phyloP scores from a whole-genome alignment of 495 filamentous ascomycete species.

The Neohortaea acidophila region DNA sequence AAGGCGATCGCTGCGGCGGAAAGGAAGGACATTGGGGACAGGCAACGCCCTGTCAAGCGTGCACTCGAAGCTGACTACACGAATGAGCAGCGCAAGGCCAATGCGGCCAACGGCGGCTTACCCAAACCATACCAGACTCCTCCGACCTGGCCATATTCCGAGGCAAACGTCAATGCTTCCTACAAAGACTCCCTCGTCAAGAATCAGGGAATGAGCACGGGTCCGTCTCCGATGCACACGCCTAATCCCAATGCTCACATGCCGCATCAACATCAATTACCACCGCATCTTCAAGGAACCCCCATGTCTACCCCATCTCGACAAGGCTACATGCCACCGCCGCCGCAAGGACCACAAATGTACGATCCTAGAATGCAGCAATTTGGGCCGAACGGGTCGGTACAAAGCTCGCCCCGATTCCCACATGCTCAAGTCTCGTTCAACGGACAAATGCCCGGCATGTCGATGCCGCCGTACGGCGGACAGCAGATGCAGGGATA shows the following conservation, averaged over 20 bases:
- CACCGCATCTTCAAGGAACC: constrained; percentile 31
- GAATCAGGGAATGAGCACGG: constrained; percentile 33
- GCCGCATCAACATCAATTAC: constrained; percentile 65
- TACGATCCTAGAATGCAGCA: constrained; percentile 49
- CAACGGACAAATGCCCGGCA: constrained; percentile 49
- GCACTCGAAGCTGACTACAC: constrained; percentile 40
- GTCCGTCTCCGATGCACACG: constrained; percentile 54
- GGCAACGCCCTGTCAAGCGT: constrained; percentile 62
- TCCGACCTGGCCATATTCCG: constrained; percentile 58
- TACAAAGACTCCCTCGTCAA: constrained; percentile 67
- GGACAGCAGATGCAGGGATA: constrained; percentile 58
- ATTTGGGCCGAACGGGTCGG: constrained; percentile 61
- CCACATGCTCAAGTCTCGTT: constrained; percentile 54
- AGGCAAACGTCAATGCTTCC: constrained; percentile 49
- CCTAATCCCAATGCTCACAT: constrained; percentile 41
- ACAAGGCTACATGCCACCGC: constrained; percentile 33
- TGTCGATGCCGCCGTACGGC: constrained; percentile 42
- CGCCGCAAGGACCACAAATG: constrained; percentile 49
- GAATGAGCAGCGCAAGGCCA: constrained; percentile 32
- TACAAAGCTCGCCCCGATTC: constrained; percentile 64
- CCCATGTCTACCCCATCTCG: constrained; percentile 20
- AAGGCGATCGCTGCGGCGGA: constrained; percentile 44
- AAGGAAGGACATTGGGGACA: constrained; percentile 44
- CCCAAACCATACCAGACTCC: constrained; percentile 60
- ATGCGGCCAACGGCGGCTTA: constrained; percentile 54